A percentile compares a stretch with the other conserved stretches of the same genome.
phyloP scores from a whole-genome alignment of 78 protist species.

The Isochrysis galbana region DNA sequence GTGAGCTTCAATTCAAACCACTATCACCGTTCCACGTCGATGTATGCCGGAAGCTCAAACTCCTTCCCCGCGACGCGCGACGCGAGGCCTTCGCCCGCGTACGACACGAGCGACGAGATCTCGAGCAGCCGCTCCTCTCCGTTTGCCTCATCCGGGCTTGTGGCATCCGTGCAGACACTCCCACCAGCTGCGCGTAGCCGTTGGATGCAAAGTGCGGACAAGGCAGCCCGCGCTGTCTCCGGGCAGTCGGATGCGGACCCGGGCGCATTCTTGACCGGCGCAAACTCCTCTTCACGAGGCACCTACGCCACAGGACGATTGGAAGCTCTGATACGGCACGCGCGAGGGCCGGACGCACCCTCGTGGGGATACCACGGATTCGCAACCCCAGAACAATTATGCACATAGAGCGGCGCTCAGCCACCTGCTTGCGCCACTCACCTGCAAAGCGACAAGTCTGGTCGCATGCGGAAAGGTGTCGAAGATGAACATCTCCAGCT shows the following conservation, averaged over 20 bases:
- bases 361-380: no score
- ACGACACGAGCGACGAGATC: background rate
- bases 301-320: no score
- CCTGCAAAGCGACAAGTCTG: background rate
- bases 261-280: conserved; percentile 53
- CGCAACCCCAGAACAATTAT: no score
- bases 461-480: conserved; percentile 26
- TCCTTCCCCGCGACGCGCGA: background rate
- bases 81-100: conserved; percentile 1
- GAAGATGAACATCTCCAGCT: conserved; percentile 58
- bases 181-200: background rate
- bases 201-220: background rate
- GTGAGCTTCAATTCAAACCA: no score
- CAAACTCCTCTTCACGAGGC: conserved; percentile 31
- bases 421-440: no score
- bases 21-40: no score
- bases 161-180: no score
- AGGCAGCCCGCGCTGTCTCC: background rate
- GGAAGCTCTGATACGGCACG: no score
- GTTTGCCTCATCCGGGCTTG: background rate
- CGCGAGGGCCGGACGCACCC: no score
- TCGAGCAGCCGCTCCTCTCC: background rate
- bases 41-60: background rate
- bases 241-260: conserved; percentile 17
- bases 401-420: no score